These are phyloP conservation scores for Curvularia spicifera DNA, from an alignment of 2,329 filamentous ascomycete species.

Conservation along the genomic window DNA sequence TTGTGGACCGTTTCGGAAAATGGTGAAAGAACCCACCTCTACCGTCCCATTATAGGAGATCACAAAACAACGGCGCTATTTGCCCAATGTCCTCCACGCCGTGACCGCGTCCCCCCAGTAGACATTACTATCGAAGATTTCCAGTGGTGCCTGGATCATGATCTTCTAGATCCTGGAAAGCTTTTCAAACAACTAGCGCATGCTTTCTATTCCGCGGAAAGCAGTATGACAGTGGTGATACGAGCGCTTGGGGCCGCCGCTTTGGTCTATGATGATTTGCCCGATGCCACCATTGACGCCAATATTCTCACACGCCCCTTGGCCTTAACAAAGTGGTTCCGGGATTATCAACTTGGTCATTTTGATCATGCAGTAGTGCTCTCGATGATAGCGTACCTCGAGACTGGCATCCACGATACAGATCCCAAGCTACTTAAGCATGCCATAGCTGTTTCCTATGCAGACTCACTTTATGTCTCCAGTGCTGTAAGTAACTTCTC, in stretches of 20 bases:
- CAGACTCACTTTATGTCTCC: neutral
- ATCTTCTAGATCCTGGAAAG: neutral
- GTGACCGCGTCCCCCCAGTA: neutral
- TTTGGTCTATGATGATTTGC: neutral
- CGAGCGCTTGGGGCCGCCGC: neutral
- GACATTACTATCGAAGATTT: neutral
- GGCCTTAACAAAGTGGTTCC: neutral
- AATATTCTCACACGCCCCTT: neutral
- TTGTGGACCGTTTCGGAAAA: neutral
- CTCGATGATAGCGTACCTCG: neutral
- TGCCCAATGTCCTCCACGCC: neutral
- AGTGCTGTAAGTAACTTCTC: neutral
- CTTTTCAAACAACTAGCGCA: fast-evolving
- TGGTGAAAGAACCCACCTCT: neutral
- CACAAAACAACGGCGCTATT: neutral
- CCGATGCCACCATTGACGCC: neutral
- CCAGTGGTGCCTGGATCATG: neutral
- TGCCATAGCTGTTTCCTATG: neutral
- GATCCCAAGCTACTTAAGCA: neutral
- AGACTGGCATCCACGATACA: neutral
- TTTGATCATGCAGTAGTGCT: neutral
- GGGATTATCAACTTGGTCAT: neutral
- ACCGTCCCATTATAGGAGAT: neutral
- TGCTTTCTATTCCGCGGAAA: neutral
- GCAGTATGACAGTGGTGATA: neutral